Conservation (phyloP, 2,329 filamentous ascomycete species). For the Microcyclosporella mali region DNA sequence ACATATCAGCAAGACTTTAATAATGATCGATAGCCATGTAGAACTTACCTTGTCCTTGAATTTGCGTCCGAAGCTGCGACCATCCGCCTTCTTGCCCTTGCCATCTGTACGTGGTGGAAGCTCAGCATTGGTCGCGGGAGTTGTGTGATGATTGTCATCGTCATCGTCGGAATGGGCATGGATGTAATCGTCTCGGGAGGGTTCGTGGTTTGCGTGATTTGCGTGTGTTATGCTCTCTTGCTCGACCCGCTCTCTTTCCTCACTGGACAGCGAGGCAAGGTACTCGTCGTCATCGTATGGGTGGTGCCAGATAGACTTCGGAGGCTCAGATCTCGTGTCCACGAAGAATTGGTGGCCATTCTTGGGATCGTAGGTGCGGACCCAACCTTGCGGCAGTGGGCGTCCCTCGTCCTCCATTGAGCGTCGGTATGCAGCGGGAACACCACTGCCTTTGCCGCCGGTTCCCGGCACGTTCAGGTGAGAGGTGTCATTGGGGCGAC, state of each 20-base stretch:
- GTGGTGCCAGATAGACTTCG: slow-evolving; percentile 56
- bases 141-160: slow-evolving; percentile 28
- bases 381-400: slow-evolving; percentile 51
- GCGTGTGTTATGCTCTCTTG: slow-evolving; percentile 31
- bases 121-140: slow-evolving; percentile 8
- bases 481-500: slow-evolving; percentile 9
- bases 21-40: no score
- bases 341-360: slow-evolving; percentile 58
- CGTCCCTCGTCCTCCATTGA: slow-evolving; percentile 58
- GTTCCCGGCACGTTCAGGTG: slow-evolving; percentile 24
- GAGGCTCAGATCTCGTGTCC: slow-evolving; percentile 50
- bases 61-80: slow-evolving; percentile 45
- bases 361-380: slow-evolving; percentile 50
- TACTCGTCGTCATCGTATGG: slow-evolving; percentile 55
- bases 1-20: no score
- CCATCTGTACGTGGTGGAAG: slow-evolving; percentile 20
- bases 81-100: slow-evolving; percentile 29
- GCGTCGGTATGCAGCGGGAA: slow-evolving; percentile 47
- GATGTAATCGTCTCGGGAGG: slow-evolving; percentile 36
- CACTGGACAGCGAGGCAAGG: slow-evolving; percentile 42
- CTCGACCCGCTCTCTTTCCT: slow-evolving; percentile 46
- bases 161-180: slow-evolving; percentile 42
- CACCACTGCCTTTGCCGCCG: slow-evolving; percentile 37
- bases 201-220: slow-evolving; percentile 18
- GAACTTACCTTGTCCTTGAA: slow-evolving; percentile 58